Evolutionary conservation across 2,329 filamentous ascomycete species (phyloP).

Genomic region (Hymenoscyphus occultus): DNA sequence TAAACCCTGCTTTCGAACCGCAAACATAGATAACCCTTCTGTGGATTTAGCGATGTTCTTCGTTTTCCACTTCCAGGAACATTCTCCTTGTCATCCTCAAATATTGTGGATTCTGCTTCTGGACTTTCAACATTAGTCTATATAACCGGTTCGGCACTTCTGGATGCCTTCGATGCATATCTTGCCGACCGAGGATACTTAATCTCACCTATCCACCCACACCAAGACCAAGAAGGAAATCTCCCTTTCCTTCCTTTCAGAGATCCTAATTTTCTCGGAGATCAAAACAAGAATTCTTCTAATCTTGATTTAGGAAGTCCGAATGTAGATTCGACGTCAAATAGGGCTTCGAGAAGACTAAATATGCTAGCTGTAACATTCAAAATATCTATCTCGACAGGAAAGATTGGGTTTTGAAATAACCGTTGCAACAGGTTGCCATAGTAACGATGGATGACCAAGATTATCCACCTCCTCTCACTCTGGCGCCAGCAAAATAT

Average conservation of each 20-base stretch:
- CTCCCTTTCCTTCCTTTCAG: neutral
- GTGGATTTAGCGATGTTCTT: neutral
- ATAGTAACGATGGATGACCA: no score
- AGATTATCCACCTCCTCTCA: neutral
- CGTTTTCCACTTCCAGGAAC: neutral
- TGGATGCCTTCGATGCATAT: neutral
- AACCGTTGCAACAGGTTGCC: no score
- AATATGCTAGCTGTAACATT: neutral
- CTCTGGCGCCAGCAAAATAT: neutral
- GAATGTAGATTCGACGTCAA: neutral
- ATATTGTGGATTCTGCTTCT: neutral
- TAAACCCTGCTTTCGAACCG: neutral
- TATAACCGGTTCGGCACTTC: no score
- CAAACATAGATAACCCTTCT: neutral
- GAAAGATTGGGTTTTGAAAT: neutral
- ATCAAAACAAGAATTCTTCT: neutral
- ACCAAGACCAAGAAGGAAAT: neutral
- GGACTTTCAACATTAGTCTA: no score
- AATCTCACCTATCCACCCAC: neutral
- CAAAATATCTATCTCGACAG: neutral
- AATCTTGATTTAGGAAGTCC: neutral
- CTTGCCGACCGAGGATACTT: neutral
- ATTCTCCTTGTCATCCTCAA: neutral
- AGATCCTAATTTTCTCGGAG: neutral
- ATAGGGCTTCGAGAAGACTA: neutral